Base-by-base conservation (phyloP, 2,329 filamentous ascomycete species). In the Nigrospora oryzae region DNA sequence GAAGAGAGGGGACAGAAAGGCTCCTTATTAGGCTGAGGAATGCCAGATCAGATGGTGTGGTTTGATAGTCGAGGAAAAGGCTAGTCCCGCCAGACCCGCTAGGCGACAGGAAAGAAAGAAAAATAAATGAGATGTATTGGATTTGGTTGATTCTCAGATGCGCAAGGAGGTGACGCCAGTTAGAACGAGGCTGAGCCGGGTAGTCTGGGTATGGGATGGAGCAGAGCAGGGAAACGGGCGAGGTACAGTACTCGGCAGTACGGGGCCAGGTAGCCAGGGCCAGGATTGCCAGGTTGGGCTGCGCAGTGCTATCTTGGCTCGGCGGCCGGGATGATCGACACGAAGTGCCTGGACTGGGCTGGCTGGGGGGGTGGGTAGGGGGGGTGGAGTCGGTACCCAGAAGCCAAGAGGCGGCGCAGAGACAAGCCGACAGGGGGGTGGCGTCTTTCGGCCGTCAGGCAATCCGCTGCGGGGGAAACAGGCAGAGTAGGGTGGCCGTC, bases 121-220 rank as follows among this genome's bases (percentile, higher is more conserved):
- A 47, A 49, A 51, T 46, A 32, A 28, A 38, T 47, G 52, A 53
- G 57, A 53, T 52, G 52, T 57, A 52, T 50, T 35, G 23, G 33
- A 36, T 13, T 19, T 28, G 30, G 40, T 42, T 45, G 49, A 49
- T 47, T 38, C 43, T 44, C 17, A 39, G 49, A 50, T 56, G 53
- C 54, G 52, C 54, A 53, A 51, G 51, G 51, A 49, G 52, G 58
- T 58, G 56, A 61, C 57, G 58, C 56, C 54, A 56, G 51, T 46
- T 36, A 46, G 49, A 51, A 57, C 53, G 58, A 62, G 59, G 59
- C 59, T 62, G 59, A 62, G 59, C 53, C 50, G 37, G 46, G 23
- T 28, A 46, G 49, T 46, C 48, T 47, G 53, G 43, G 49, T 31
- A 39, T 34, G 31, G 36, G 23, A 28, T 28, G 23, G 23, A 28